Evolutionary conservation across 2,329 filamentous ascomycete genomes (phyloP), one percentile per base, ranked within the genome.

Genomic region (Claviceps fusiformis): DNA sequence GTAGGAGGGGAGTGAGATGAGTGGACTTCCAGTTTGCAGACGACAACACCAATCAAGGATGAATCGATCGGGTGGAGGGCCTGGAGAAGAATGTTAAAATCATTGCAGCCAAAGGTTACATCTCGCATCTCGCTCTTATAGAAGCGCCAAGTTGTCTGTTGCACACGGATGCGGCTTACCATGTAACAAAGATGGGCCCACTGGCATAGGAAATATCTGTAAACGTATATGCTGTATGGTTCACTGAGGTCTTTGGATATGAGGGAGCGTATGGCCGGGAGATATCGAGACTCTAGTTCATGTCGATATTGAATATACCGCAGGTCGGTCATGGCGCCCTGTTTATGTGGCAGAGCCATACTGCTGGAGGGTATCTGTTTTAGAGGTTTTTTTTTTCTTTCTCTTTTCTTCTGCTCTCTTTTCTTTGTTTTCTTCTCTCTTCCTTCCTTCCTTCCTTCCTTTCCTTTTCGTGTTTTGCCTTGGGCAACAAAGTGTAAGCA

Each of bases 201-300:
- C 79, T 97, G 90, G 67, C 95, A 95, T 19, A 98, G 75, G 64
- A 98, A 98, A 70, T 98, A 98, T 37, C 93, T 84, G 70, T 97
- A 98, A 56, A 98, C 93, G 73, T 98, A 98, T 68, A 98, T 97
- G 72, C 92, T 97, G 70, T 98, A 98, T 1, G 93, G 93, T 70
- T 98, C 93, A 62, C 92, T 97, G 52, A 98, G 79, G 67, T 97
- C 93, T 65, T 92, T 95, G 48, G 91, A 93, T 65, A 98, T 98
- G 66, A 98, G 74, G 56, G 91, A 85, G 55, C 92, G 85, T 70
- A 98, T 96, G 46, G 89, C 83, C 41, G 90, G 83, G 46, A 98
- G 82, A 67, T 93, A 80, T 67, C 79, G 68, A 47, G 75, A 71
- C 63, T 85, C 82, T 24, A 84, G 72, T 10, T 69, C 68, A 65